These are phyloP conservation scores for Madurella mycetomatis DNA, from an alignment of 2,329 filamentous ascomycete species.

Conservation along the genomic window DNA sequence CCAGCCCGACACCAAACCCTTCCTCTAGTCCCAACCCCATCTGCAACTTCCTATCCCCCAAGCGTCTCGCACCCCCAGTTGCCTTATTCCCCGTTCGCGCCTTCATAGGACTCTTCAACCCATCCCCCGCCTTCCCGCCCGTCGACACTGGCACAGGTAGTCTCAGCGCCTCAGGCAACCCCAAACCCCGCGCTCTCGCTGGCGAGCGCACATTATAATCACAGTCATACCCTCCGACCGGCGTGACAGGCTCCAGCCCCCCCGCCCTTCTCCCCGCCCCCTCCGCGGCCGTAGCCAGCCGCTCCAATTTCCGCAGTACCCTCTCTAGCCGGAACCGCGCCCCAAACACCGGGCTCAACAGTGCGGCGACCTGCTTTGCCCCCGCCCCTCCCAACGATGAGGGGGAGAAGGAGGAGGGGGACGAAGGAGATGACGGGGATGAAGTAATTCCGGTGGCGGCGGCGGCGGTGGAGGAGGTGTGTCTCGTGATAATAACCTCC, in stretches of 20 bases:
- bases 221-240: background rate
- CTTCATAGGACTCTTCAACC: background rate
- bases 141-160: slow-evolving; percentile 1
- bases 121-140: background rate
- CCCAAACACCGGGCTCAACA: slow-evolving; percentile 31
- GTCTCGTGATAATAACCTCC: slow-evolving; percentile 20
- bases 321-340: slow-evolving; percentile 29
- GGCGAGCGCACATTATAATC: background rate
- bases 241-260: slow-evolving; percentile 5
- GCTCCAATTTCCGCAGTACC: slow-evolving; percentile 28
- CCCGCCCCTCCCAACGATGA: background rate
- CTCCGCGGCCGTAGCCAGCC: slow-evolving; percentile 4
- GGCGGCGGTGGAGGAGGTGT: background rate
- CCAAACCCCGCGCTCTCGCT: background rate
- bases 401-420: too few relatives aligned
- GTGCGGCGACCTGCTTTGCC: slow-evolving; percentile 13
- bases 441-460: too few relatives aligned
- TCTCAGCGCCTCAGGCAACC: slow-evolving; percentile 5
- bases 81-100: background rate
- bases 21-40: background rate
- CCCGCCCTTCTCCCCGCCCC: slow-evolving; percentile 1
- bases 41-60: too few relatives aligned
- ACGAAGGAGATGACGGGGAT: too few relatives aligned
- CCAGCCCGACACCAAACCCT: background rate
- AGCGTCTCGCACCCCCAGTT: background rate